These are phyloP conservation scores for Benincasa hispida DNA, from an alignment of 306 rosid species.

Conservation along the genomic window DNA sequence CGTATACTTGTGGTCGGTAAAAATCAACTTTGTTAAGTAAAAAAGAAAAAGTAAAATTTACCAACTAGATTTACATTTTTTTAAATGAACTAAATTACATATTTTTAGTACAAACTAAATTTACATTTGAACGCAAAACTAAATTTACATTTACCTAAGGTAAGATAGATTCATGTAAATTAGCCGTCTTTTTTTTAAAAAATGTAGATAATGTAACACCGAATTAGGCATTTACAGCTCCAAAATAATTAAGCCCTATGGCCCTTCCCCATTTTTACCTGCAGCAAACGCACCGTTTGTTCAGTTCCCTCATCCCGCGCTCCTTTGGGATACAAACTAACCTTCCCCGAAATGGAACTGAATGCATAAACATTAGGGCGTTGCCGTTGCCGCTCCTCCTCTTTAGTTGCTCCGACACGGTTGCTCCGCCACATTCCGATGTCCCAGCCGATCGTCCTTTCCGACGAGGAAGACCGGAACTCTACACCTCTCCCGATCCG, in stretches of 20 bases:
- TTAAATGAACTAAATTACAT: too few relatives aligned
- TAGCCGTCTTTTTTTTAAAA: too few relatives aligned
- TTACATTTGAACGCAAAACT: too few relatives aligned
- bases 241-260: too few relatives aligned
- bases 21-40: too few relatives aligned
- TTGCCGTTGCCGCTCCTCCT: neutral
- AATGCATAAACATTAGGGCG: neutral
- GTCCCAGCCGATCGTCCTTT: slow-evolving; percentile 59
- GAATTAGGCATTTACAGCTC: too few relatives aligned
- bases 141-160: neutral
- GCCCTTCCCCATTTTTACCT: too few relatives aligned
- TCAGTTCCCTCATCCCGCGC: slow-evolving; percentile 11
- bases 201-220: too few relatives aligned
- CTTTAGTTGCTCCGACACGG: neutral
- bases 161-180: neutral
- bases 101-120: too few relatives aligned
- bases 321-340: neutral
- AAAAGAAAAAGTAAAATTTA: too few relatives aligned
- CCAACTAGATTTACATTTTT: too few relatives aligned
- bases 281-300: neutral
- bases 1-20: too few relatives aligned
- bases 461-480: slow-evolving; percentile 62
- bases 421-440: neutral
- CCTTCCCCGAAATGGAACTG: neutral
- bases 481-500: slow-evolving; percentile 28